Conservation (phyloP, 176 grass and related monocot species). For the Thalia dealbata region DNA sequence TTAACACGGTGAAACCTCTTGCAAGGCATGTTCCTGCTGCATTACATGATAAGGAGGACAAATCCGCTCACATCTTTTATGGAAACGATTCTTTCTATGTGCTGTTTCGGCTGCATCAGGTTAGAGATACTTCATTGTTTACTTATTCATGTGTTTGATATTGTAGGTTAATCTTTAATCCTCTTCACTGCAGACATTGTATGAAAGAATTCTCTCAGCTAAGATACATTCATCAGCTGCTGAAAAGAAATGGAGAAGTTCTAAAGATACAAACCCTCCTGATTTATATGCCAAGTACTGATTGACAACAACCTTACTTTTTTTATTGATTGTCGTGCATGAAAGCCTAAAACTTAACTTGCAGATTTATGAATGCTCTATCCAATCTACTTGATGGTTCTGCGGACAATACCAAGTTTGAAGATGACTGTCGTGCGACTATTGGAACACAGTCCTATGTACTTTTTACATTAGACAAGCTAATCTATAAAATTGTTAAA, state of each 20-base stretch:
- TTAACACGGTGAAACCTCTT: conserved; percentile 73
- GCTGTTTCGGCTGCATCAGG: conserved; percentile 89
- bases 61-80: conserved; percentile 60
- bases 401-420: conserved; percentile 96
- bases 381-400: conserved; percentile 94
- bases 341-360: not conserved
- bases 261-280: conserved; percentile 82
- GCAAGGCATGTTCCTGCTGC: conserved; percentile 62
- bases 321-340: not conserved
- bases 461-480: conserved; percentile 93
- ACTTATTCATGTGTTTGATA: not conserved
- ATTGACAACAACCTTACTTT: not conserved
- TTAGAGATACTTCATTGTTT: conserved; percentile 21
- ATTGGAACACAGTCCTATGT: conserved; percentile 99
- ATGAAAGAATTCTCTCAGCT: conserved; percentile 86
- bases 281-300: conserved; percentile 90
- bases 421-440: conserved; percentile 91
- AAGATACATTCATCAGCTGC: conserved; percentile 76
- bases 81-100: conserved; percentile 97
- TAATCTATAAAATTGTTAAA: conserved; percentile 97
- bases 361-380: conserved; percentile 75
- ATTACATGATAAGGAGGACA: conserved; percentile 58
- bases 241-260: conserved; percentile 97
- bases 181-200: conserved; percentile 62
- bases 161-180: not conserved